Evolutionary conservation across 2,329 filamentous ascomycete genomes (phyloP).

Genomic region (Pseudogymnoascus sp.): DNA sequence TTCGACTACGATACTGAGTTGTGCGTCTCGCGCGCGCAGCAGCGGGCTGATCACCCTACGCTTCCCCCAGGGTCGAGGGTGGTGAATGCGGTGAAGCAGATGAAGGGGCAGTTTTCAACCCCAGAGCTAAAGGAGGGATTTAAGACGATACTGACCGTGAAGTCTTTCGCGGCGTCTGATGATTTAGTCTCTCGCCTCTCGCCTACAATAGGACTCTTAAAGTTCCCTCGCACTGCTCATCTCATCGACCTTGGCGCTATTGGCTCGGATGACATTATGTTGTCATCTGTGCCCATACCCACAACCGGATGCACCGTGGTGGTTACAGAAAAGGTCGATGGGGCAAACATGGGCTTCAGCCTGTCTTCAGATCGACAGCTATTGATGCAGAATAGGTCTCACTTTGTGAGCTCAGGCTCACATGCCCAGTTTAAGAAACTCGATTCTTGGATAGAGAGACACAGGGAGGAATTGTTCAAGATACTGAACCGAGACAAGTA

Average conservation of each 20-base stretch:
- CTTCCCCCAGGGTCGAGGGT: constrained; percentile 12
- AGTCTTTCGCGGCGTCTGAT: neutral
- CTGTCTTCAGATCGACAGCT: constrained; percentile 10
- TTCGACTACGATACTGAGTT: constrained; percentile 13
- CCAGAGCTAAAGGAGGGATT: constrained; percentile 11
- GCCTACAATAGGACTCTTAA: constrained; percentile 7
- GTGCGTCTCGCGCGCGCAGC: constrained; percentile 13
- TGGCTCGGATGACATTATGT: constrained; percentile 15
- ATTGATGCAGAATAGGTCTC: constrained; percentile 15
- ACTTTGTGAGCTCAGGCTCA: constrained; percentile 13
- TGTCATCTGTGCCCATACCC: constrained; percentile 4
- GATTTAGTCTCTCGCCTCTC: constrained; percentile 13
- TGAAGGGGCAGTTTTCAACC: constrained; percentile 8
- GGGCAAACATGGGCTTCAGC: constrained; percentile 16
- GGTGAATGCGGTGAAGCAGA: constrained; percentile 12
- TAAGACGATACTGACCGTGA: constrained; percentile 5
- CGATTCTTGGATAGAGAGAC: constrained; percentile 12
- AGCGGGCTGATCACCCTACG: constrained; percentile 11
- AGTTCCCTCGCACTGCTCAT: constrained; percentile 15
- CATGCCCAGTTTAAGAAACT: constrained; percentile 15
- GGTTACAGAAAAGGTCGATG: constrained; percentile 17
- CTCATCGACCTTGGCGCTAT: constrained; percentile 15
- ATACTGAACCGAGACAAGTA: constrained; percentile 11
- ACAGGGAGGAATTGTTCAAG: constrained; percentile 1
- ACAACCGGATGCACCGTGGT: constrained; percentile 1